phyloP scores from a whole-genome alignment of 192 early-diverging fungal species.

The Backusella liffmaniae region DNA sequence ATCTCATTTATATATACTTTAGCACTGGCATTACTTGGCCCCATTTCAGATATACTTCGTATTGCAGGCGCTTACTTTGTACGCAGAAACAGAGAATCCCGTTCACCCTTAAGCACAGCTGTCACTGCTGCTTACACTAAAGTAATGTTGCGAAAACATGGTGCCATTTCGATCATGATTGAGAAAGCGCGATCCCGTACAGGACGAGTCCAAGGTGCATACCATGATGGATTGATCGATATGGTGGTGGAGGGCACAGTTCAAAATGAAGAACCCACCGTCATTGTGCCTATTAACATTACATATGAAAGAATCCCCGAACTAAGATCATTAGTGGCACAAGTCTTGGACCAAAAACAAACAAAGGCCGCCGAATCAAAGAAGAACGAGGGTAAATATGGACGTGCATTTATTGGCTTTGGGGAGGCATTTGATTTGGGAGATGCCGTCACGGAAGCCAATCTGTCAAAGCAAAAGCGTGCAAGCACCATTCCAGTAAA shows the following conservation, averaged over 20 bases:
- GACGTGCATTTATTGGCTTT: conserved; percentile 29
- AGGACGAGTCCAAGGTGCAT: conserved; percentile 31
- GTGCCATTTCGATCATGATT: conserved; percentile 31
- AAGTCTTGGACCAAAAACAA: conserved; percentile 38
- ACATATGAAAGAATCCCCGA: conserved; percentile 38
- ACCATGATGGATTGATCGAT: conserved; percentile 31
- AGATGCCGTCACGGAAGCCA: conserved; percentile 12
- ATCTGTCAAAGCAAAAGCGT: neutral
- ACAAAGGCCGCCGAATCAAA: neutral
- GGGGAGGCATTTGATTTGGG: conserved; percentile 20
- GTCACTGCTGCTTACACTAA: conserved; percentile 36
- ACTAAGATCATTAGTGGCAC: conserved; percentile 30
- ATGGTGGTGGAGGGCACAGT: conserved; percentile 37
- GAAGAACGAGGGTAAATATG: neutral
- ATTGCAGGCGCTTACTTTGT: conserved; percentile 38
- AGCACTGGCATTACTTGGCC: conserved; percentile 35
- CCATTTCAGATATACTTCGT: conserved; percentile 37
- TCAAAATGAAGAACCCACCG: conserved; percentile 14
- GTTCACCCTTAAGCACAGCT: conserved; percentile 36
- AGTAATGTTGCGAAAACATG: conserved; percentile 31
- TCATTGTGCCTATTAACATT: conserved; percentile 38
- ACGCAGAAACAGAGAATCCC: conserved; percentile 19
- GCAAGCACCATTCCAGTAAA: conserved; percentile 1
- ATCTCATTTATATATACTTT: neutral
- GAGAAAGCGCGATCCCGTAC: conserved; percentile 39